Conservation (phyloP, 495 filamentous ascomycete genomes). For the Cenococcum geophilum region DNA sequence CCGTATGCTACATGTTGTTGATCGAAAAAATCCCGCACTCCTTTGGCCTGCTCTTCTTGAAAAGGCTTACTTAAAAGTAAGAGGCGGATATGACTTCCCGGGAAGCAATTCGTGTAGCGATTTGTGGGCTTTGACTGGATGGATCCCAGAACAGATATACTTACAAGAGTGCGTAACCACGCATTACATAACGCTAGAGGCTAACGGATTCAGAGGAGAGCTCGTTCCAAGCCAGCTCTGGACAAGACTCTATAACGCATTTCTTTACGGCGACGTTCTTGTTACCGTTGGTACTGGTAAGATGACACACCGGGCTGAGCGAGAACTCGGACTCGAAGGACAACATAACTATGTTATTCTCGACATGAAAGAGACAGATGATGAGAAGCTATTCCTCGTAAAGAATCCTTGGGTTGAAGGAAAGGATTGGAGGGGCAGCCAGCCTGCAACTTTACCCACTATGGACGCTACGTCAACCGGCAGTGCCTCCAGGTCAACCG, state of each 20-base stretch:
- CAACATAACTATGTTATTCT: conserved; percentile 94
- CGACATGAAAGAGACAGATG: conserved; percentile 62
- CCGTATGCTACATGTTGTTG: conserved; percentile 77
- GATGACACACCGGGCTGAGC: conserved; percentile 64
- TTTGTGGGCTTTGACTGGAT: conserved; percentile 81
- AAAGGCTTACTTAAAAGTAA: conserved; percentile 95
- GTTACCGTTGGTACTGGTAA: conserved; percentile 86
- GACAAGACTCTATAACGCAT: conserved; percentile 67
- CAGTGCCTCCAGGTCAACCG: background rate
- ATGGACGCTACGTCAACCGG: conserved; percentile 11
- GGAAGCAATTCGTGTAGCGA: conserved; percentile 98
- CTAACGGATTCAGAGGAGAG: conserved; percentile 27
- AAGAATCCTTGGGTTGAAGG: conserved; percentile 96
- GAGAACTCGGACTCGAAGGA: conserved; percentile 70
- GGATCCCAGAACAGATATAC: conserved; percentile 95
- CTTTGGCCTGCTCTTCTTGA: conserved; percentile 93
- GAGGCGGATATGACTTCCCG: conserved; percentile 95
- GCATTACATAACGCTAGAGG: background rate
- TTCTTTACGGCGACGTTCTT: conserved; percentile 73
- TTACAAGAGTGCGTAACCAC: conserved; percentile 55
- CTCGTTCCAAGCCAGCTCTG: conserved; percentile 67
- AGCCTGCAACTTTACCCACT: conserved; percentile 15
- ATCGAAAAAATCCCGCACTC: conserved; percentile 67
- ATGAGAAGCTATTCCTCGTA: conserved; percentile 63
- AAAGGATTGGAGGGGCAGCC: conserved; percentile 55